Conservation (phyloP, 1,284 basidiomycete species). For the Gomphus bonarii region DNA sequence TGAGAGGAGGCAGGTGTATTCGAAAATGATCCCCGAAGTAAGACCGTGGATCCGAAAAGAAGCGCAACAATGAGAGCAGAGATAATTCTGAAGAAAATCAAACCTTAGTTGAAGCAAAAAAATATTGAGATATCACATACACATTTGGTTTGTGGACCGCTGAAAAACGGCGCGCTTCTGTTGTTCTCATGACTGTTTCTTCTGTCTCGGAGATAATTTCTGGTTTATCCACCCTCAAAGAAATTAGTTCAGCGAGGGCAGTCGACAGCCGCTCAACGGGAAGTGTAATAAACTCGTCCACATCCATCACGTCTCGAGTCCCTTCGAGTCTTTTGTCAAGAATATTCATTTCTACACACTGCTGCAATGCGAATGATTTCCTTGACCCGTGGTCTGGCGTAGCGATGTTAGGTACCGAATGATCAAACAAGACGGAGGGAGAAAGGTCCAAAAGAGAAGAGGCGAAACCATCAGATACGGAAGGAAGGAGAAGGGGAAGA, state of each 20-base stretch:
- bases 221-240: background rate
- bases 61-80: conserved; percentile 2
- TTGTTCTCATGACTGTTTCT: background rate
- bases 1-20: background rate
- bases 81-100: background rate
- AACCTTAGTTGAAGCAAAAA: background rate
- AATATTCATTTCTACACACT: conserved; percentile 7
- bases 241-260: background rate
- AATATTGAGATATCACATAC: background rate
- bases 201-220: background rate
- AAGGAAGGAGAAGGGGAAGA: conserved; percentile 6
- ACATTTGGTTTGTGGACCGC: background rate
- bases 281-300: conserved; percentile 3
- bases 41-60: conserved; percentile 4
- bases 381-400: background rate
- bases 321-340: conserved; percentile 1
- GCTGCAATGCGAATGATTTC: conserved; percentile 4
- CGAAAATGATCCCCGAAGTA: background rate
- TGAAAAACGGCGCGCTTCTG: background rate
- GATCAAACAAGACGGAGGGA: conserved; percentile 8
- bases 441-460: conserved; percentile 11
- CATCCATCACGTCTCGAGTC: background rate
- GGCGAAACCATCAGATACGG: conserved; percentile 2
- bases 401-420: conserved; percentile 1
- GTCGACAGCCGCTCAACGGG: background rate